These are phyloP conservation scores for Aaosphaeria pasadenensis DNA, from an alignment of 2,329 filamentous ascomycete genomes.

Conservation along the genomic window DNA sequence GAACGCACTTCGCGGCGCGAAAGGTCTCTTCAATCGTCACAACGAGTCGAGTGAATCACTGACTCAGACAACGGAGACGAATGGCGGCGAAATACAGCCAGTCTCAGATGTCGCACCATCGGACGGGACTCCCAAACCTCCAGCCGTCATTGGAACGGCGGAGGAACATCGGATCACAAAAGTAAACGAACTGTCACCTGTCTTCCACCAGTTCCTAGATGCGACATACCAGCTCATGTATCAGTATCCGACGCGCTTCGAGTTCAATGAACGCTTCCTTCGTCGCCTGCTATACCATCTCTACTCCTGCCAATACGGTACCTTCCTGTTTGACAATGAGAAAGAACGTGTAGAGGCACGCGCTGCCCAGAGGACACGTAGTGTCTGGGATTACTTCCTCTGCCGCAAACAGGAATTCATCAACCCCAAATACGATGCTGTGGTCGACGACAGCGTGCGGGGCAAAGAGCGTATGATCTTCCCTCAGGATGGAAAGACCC, in stretches of 20 bases:
- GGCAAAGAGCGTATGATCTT: slow-evolving; percentile 83
- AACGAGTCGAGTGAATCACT: slow-evolving; percentile 64
- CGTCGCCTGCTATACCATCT: slow-evolving; percentile 87
- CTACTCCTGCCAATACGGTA: slow-evolving; percentile 95
- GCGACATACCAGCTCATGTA: slow-evolving; percentile 86
- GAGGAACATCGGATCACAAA: slow-evolving; percentile 68
- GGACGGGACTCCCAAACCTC: slow-evolving; percentile 25
- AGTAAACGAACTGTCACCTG: slow-evolving; percentile 87
- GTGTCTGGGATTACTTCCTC: slow-evolving; percentile 95
- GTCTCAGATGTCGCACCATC: slow-evolving; percentile 47
- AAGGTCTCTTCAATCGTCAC: slow-evolving; percentile 83
- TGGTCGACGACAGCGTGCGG: slow-evolving; percentile 72
- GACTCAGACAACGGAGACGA: slow-evolving; percentile 49
- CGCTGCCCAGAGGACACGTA: slow-evolving; percentile 70
- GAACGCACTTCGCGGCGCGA: slow-evolving; percentile 78
- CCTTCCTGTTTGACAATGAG: slow-evolving; percentile 93
- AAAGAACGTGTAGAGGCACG: slow-evolving; percentile 74
- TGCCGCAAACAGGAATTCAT: slow-evolving; percentile 75
- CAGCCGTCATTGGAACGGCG: slow-evolving; percentile 39
- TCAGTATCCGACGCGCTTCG: slow-evolving; percentile 84
- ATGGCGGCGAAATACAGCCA: slow-evolving; percentile 51
- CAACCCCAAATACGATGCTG: slow-evolving; percentile 74
- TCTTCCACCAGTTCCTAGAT: slow-evolving; percentile 97
- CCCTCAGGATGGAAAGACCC: slow-evolving; percentile 70
- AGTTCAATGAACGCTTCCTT: slow-evolving; percentile 94